phyloP scores from a whole-genome alignment of 2,329 filamentous ascomycete genomes.

The Penicillium sp. region DNA sequence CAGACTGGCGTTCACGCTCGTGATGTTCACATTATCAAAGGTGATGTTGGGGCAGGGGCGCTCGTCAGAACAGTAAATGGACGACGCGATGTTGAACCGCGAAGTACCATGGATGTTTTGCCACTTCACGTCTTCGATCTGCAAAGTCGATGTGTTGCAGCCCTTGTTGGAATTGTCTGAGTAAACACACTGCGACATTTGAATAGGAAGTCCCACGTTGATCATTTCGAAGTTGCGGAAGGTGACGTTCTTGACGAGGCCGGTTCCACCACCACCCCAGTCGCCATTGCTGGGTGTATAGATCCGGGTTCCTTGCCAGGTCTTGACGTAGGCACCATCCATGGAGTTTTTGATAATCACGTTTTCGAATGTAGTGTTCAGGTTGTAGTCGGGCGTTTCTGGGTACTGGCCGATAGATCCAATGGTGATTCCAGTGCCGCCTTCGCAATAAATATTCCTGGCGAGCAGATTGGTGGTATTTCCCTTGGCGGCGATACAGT shows the following conservation, averaged over 20 bases:
- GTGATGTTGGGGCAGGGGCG: slow-evolving; percentile 48
- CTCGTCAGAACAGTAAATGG: slow-evolving; percentile 46
- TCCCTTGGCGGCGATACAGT: slow-evolving; percentile 44
- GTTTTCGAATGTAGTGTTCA: slow-evolving; percentile 41
- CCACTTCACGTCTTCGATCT: slow-evolving; percentile 51
- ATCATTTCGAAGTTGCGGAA: slow-evolving; percentile 24
- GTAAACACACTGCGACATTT: slow-evolving; percentile 32
- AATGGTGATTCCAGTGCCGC: slow-evolving; percentile 40
- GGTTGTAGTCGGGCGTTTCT: slow-evolving; percentile 35
- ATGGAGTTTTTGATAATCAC: slow-evolving; percentile 18
- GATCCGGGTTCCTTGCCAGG: slow-evolving; percentile 22
- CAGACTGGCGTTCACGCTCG: slow-evolving; percentile 36
- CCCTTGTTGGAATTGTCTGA: slow-evolving; percentile 14
- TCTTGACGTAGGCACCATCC: slow-evolving; percentile 27
- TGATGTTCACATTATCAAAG: slow-evolving; percentile 50
- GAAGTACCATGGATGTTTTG: slow-evolving; percentile 53
- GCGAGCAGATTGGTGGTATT: slow-evolving; percentile 43
- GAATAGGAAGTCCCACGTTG: slow-evolving; percentile 25
- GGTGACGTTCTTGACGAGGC: slow-evolving; percentile 22
- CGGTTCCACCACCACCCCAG: slow-evolving; percentile 23
- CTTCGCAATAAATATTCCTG: slow-evolving; percentile 40
- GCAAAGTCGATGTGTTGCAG: slow-evolving; percentile 44
- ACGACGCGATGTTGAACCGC: slow-evolving; percentile 50
- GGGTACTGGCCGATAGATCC: slow-evolving; percentile 43
- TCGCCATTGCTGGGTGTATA: slow-evolving; percentile 22